Conservation (phyloP, 2,329 filamentous ascomycete species). For the Aspergillus ochraceus region DNA sequence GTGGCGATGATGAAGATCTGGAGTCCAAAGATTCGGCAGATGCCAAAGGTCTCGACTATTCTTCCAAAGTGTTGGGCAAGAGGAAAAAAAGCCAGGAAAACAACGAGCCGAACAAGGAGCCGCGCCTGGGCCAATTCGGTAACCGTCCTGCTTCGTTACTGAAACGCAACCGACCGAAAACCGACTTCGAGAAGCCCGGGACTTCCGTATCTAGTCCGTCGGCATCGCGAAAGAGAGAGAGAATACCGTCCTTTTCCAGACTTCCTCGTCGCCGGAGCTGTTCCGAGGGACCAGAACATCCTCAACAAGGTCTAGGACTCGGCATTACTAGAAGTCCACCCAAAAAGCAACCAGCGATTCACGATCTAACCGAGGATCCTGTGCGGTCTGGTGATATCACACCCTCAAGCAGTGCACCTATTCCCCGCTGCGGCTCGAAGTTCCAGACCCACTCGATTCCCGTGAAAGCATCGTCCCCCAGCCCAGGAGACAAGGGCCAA, state of each 20-base stretch:
- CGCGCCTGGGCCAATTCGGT: constrained; percentile 20
- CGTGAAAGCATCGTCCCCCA: constrained; percentile 6
- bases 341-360: constrained; percentile 13
- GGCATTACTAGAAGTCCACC: constrained; percentile 30
- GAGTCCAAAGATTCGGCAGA: not conserved
- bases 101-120: constrained; percentile 23
- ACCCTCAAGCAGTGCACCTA: constrained; percentile 9
- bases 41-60: not conserved
- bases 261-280: constrained; percentile 18
- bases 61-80: constrained; percentile 20
- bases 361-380: constrained; percentile 13
- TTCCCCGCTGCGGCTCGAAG: constrained; percentile 7
- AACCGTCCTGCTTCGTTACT: constrained; percentile 4
- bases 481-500: constrained; percentile 18
- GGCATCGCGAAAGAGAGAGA: constrained; percentile 10
- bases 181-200: not conserved
- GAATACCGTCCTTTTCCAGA: constrained; percentile 23
- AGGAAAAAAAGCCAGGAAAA: constrained; percentile 26
- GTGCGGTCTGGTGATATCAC: not conserved
- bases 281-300: constrained; percentile 10
- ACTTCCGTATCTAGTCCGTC: constrained; percentile 16
- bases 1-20: not conserved
- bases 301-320: constrained; percentile 23
- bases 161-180: not conserved
- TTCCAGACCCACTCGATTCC: constrained; percentile 14